phyloP scores from a whole-genome alignment of 2,329 filamentous ascomycete genomes.

The Didymella glomerata region DNA sequence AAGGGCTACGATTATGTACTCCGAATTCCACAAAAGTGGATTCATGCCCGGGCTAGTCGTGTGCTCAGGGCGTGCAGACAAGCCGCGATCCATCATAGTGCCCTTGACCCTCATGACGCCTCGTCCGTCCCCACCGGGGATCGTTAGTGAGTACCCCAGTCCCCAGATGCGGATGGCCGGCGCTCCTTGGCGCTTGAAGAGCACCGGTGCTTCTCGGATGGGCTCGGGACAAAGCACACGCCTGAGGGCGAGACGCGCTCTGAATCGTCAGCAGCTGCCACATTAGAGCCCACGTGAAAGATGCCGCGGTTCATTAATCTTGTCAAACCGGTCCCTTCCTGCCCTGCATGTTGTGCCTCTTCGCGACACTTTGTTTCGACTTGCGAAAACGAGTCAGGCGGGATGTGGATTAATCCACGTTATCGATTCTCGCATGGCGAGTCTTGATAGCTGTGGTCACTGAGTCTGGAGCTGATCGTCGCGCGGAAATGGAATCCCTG shows the following conservation, averaged over 20 bases:
- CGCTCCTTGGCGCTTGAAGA: conserved; percentile 39
- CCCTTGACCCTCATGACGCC: conserved; percentile 49
- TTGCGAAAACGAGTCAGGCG: conserved; percentile 22
- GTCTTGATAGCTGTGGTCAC: conserved; percentile 3
- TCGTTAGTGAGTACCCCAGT: conserved; percentile 49
- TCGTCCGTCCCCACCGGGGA: conserved; percentile 45
- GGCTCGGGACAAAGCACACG: conserved; percentile 41
- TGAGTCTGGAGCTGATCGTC: conserved; percentile 29
- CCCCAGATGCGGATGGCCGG: conserved; percentile 49
- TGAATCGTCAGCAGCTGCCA: conserved; percentile 40
- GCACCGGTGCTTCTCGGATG: conserved; percentile 46
- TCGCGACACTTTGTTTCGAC: background rate
- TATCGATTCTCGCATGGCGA: conserved; percentile 20
- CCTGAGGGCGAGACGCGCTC: conserved; percentile 25
- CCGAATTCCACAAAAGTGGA: conserved; percentile 46
- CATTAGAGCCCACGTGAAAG: conserved; percentile 11
- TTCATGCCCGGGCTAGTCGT: conserved; percentile 37
- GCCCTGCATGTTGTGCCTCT: conserved; percentile 3
- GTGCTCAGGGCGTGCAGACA: conserved; percentile 41
- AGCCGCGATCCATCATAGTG: conserved; percentile 43
- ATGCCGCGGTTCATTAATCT: conserved; percentile 32
- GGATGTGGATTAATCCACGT: conserved; percentile 23
- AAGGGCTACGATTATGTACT: conserved; percentile 45
- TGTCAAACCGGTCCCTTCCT: conserved; percentile 24
- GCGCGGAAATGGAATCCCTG: conserved; percentile 42